A percentile compares a stretch with the other conserved stretches of the same genome.
These are phyloP conservation scores for Rhizoclosmatium sp. DNA, from an alignment of 192 early-diverging fungal species.

Conservation along the genomic window DNA sequence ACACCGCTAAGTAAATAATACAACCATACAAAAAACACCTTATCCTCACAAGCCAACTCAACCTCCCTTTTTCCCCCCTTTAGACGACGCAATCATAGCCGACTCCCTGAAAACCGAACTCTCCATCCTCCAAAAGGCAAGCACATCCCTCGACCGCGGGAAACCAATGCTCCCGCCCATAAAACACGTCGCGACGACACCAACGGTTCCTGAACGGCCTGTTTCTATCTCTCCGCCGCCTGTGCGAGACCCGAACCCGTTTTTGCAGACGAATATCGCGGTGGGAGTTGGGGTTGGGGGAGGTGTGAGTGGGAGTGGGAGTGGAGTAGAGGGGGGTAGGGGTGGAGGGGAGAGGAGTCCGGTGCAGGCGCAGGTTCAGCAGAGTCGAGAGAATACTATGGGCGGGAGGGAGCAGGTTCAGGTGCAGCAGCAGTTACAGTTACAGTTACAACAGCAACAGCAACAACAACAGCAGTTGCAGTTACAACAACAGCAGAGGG, in stretches of 20 bases:
- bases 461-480: slow-evolving; percentile 15
- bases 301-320: too few species aligned
- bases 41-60: background rate
- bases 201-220: slow-evolving; percentile 2
- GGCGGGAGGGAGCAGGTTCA: too few species aligned
- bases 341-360: too few species aligned
- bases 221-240: background rate
- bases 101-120: slow-evolving; percentile 21
- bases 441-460: background rate
- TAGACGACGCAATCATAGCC: slow-evolving; percentile 5
- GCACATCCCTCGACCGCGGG: background rate
- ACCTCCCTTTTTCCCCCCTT: background rate
- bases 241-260: background rate
- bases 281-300: too few species aligned
- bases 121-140: slow-evolving; percentile 19
- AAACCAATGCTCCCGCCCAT: slow-evolving; percentile 37
- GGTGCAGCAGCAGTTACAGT: background rate
- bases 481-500: slow-evolving; percentile 8
- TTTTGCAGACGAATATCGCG: background rate
- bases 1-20: background rate
- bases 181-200: slow-evolving; percentile 5
- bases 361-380: too few species aligned
- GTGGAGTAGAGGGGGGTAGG: too few species aligned
- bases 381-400: too few species aligned
- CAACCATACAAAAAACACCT: background rate